Conservation (phyloP, 2,329 filamentous ascomycete genomes). For the Colletotrichum sp. region DNA sequence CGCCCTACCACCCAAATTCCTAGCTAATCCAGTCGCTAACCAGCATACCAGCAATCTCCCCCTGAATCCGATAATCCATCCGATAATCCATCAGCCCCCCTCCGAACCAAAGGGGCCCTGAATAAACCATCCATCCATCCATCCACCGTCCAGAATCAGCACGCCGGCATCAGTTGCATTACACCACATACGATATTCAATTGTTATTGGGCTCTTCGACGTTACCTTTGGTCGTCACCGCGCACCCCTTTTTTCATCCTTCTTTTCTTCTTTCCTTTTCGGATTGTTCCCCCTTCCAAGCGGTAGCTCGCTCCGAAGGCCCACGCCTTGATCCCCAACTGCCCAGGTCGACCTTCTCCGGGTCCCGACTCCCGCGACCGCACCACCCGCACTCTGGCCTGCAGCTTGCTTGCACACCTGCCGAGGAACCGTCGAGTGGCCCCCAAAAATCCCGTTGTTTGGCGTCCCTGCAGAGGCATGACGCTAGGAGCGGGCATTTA, state of each 20-base stretch:
- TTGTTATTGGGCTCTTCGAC: constrained; percentile 5
- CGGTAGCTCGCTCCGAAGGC: not conserved
- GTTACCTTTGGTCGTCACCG: not conserved
- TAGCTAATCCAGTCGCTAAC: constrained; percentile 11
- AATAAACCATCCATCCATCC: not conserved
- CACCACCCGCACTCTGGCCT: not conserved
- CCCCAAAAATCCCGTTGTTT: constrained; percentile 11
- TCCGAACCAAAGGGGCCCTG: not conserved
- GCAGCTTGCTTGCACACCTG: constrained; percentile 7
- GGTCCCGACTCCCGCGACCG: not conserved
- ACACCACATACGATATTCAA: constrained; percentile 2
- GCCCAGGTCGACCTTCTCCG: not conserved
- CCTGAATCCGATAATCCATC: constrained; percentile 19
- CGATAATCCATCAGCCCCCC: constrained; percentile 4
- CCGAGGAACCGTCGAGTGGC: constrained; percentile 11
- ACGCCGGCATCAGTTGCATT: not conserved
- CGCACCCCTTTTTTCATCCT: not conserved
- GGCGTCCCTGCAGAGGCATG: constrained; percentile 18
- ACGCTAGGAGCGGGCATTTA: constrained; percentile 16
- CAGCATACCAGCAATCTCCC: constrained; percentile 20
- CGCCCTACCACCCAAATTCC: constrained; percentile 13
- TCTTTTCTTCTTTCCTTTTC: not conserved
- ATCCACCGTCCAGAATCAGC: not conserved
- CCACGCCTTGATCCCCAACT: not conserved
- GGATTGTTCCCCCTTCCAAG: not conserved